Evolutionary conservation across 345 rosid species (phyloP), one percentile per base, ranked within the genome.

Genomic region (Raphanus sativus): DNA sequence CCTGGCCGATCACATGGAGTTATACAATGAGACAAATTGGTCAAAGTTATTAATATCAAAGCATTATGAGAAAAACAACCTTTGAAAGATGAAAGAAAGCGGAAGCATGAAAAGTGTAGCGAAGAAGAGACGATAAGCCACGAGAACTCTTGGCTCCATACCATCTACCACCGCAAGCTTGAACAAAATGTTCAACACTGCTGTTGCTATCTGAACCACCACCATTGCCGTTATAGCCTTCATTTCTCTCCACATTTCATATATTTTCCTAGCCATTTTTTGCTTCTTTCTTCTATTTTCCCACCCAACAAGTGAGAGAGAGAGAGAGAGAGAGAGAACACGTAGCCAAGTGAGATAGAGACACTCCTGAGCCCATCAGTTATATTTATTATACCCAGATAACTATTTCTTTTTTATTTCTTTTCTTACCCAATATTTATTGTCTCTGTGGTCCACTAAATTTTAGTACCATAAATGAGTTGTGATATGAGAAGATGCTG

Each of bases 121-220:
- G 3, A 84, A 79, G 5, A 75, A 33, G 55, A 79, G 78, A 26
- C 89, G 75, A 66, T 84, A 86, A 4, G 87, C 82, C 11, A 77
- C 77, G 7, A 86, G 55, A 10, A 84, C 61, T 15, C 83, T 83
- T 30, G 71, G 69, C 13, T 73, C 73, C 85, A 84, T 83, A 30
- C 87, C 86, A 73, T 78, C 83, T 11, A 45, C 77, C 10, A 69
- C 30, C 2, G 79, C 81, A 50, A 84, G 73, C 67, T 84, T 84
- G 61, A 81, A 84, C 40, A 86, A 58, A 13, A 84, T 74, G 48
- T 72, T 79, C 3, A 84, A 56, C 4, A 80, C 87, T 5, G 87
- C 80, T 10, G 38, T 24, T 9, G 71, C 72, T 30, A 75, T 55
- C 11, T 86, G 86, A 65, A 81, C 66, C 77, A 79, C 8, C 42